Conservation (phyloP, 192 early-diverging fungal species). For the Coemansia erecta region DNA sequence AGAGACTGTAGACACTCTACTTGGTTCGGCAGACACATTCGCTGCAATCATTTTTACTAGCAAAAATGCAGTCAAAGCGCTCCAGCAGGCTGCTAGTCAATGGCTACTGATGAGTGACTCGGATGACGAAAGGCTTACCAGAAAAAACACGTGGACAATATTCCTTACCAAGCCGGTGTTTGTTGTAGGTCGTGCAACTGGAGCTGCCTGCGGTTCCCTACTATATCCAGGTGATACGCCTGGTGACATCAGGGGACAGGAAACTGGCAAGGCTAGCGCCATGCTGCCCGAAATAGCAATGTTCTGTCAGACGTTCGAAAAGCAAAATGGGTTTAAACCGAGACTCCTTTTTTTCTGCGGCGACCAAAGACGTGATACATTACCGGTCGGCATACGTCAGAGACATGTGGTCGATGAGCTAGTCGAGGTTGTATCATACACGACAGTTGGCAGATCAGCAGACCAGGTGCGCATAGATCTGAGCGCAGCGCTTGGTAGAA, state of each 20-base stretch:
- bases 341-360: constrained; percentile 40
- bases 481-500: constrained; percentile 9
- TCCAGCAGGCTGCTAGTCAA: constrained; percentile 10
- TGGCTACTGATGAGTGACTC: constrained; percentile 7
- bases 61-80: constrained; percentile 31
- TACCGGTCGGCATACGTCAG: constrained; percentile 26
- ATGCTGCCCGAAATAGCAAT: constrained; percentile 26
- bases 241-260: constrained; percentile 26
- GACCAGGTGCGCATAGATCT: constrained; percentile 11
- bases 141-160: constrained; percentile 4
- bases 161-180: constrained; percentile 30
- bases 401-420: constrained; percentile 24
- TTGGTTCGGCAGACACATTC: neutral
- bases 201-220: constrained; percentile 11
- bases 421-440: constrained; percentile 25
- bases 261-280: constrained; percentile 19
- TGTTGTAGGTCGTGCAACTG: constrained; percentile 43
- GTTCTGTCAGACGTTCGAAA: constrained; percentile 15
- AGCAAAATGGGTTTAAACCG: neutral
- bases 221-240: neutral
- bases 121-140: neutral
- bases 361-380: constrained; percentile 37
- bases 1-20: constrained; percentile 3
- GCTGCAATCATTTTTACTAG: constrained; percentile 39
- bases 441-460: constrained; percentile 16